Percentiles rank a stretch among this genome's conserved stretches.
These are phyloP conservation scores for Penstemon davidsonii DNA, from an alignment of 257 asterid genomes.

Conservation along the genomic window DNA sequence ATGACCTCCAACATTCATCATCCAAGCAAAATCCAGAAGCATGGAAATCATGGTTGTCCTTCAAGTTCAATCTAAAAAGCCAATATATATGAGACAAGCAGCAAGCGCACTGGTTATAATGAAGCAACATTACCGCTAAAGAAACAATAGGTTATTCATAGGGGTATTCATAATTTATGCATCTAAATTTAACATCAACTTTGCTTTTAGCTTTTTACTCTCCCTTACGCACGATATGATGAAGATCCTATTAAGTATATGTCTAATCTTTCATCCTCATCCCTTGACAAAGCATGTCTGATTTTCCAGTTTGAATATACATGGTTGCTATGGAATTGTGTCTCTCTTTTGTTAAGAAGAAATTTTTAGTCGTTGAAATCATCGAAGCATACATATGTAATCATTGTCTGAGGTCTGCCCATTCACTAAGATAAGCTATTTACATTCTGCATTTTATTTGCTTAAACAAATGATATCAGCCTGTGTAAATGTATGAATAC, in stretches of 20 bases:
- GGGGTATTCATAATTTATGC: background rate
- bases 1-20: conserved; percentile 93
- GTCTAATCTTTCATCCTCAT: conserved; percentile 12
- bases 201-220: background rate
- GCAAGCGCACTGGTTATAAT: conserved; percentile 24
- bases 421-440: background rate
- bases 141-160: too few relatives aligned
- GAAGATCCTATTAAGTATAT: background rate
- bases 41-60: conserved; percentile 51
- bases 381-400: conserved; percentile 6
- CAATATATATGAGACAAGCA: conserved; percentile 31
- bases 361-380: conserved; percentile 1
- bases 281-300: background rate
- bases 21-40: conserved; percentile 81
- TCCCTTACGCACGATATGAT: background rate
- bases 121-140: conserved; percentile 4
- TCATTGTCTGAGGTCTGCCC: too few relatives aligned
- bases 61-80: conserved; percentile 70
- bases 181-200: conserved; percentile 7
- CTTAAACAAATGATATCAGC: conserved; percentile 4
- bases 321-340: background rate
- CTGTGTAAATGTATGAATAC: background rate
- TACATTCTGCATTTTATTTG: background rate
- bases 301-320: background rate
- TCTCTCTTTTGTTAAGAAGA: background rate